Evolutionary conservation across 805 yeast genomes (phyloP).

Genomic region (Schizosaccharomyces japonicus): DNA sequence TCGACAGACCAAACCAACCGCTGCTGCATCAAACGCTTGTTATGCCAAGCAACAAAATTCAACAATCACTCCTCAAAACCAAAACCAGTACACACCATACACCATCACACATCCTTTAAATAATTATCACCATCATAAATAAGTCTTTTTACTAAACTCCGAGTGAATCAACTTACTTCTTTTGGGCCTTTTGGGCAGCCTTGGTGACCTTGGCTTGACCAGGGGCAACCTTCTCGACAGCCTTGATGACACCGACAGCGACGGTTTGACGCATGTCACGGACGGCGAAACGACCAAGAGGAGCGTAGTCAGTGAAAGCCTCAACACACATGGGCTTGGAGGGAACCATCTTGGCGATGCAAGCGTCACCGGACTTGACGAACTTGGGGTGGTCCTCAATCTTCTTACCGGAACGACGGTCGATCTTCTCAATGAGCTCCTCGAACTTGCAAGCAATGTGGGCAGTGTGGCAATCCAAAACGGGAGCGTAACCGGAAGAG

Average conservation of each 20-base stretch:
- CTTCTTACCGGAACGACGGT: slow-evolving; percentile 82
- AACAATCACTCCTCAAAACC: too few relatives aligned
- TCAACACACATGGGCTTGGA: slow-evolving; percentile 88
- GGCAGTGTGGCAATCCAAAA: slow-evolving; percentile 78
- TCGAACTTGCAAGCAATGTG: slow-evolving; percentile 80
- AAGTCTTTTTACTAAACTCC: neutral
- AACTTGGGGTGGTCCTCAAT: slow-evolving; percentile 75
- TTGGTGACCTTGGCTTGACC: slow-evolving; percentile 85
- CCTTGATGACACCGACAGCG: slow-evolving; percentile 97
- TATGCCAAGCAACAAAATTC: too few relatives aligned
- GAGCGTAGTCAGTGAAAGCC: slow-evolving; percentile 83
- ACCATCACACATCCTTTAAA: too few relatives aligned
- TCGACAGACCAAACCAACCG: too few relatives aligned
- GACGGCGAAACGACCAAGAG: slow-evolving; percentile 93
- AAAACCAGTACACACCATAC: too few relatives aligned
- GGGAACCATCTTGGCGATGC: slow-evolving; percentile 73
- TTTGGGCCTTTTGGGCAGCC: slow-evolving; percentile 58
- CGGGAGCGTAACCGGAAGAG: slow-evolving; percentile 78
- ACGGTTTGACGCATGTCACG: slow-evolving; percentile 99
- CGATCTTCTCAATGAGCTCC: slow-evolving; percentile 58
- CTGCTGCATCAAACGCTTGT: too few relatives aligned
- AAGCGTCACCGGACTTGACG: slow-evolving; percentile 91
- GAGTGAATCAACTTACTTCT: neutral
- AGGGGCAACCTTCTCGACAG: slow-evolving; percentile 67
- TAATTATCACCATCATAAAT: neutral